Percentiles rank a stretch among this genome's conserved stretches.
Conservation (phyloP, 805 yeast genomes). For the Saccharomycopsis capsularis region DNA sequence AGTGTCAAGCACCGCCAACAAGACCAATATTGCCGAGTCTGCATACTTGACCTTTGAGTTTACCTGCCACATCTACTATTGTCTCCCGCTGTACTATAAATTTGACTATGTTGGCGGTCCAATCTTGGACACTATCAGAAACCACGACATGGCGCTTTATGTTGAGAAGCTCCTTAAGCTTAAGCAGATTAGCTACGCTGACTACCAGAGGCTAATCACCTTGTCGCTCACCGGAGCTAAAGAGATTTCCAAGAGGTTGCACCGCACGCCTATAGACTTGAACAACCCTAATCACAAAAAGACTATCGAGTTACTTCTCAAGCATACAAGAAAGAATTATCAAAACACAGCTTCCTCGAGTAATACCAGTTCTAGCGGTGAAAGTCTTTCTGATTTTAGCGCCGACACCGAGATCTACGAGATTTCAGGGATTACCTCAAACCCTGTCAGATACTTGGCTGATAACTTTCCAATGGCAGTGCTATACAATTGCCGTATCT, state of each 20-base stretch:
- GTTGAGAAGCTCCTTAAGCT: neutral
- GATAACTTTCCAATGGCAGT: slow-evolving; percentile 43
- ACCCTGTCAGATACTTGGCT: slow-evolving; percentile 37
- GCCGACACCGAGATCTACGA: slow-evolving; percentile 25
- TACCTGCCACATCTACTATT: neutral
- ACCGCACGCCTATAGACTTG: neutral
- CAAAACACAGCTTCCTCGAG: neutral
- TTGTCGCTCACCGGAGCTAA: too few relatives aligned
- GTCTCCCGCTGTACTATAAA: too few relatives aligned
- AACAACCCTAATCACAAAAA: slow-evolving; percentile 7
- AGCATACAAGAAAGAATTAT: slow-evolving; percentile 5
- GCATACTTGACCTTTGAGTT: slow-evolving; percentile 6
- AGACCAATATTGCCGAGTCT: neutral
- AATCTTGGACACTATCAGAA: slow-evolving; percentile 1
- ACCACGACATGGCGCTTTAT: neutral
- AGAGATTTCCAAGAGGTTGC: slow-evolving; percentile 9
- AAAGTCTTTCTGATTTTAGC: too few relatives aligned
- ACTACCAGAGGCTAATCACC: too few relatives aligned
- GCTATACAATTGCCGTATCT: slow-evolving; percentile 47
- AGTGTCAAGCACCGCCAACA: neutral
- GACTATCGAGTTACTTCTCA: slow-evolving; percentile 9
- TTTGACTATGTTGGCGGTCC: too few relatives aligned
- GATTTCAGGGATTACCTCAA: slow-evolving; percentile 41
- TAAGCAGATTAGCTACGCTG: too few relatives aligned
- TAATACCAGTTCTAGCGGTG: neutral